A percentile compares a stretch with the other conserved stretches of the same genome.
Conservation (phyloP, 1,284 basidiomycete genomes). For the Cryptococcus hybrid region DNA sequence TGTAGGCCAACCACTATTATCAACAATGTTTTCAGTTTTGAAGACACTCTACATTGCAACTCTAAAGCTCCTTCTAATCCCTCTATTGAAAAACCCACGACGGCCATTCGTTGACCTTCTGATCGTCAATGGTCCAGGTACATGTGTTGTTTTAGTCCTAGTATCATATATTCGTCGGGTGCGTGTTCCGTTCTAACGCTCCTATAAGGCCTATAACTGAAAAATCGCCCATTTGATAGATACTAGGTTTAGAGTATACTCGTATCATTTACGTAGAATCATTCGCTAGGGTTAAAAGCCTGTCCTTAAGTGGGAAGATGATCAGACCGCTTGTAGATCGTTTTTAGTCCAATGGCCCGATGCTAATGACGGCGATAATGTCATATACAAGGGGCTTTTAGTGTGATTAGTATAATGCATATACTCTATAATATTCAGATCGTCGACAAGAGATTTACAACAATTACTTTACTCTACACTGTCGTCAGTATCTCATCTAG, state of each 20-base stretch:
- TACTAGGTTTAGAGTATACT: constrained; percentile 71
- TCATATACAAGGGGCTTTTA: constrained; percentile 18
- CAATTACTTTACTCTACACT: background rate
- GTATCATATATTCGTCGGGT: constrained; percentile 75
- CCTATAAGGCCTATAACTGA: no score
- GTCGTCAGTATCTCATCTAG: constrained; percentile 14
- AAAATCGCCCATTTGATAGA: constrained; percentile 51
- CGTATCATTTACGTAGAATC: constrained; percentile 88
- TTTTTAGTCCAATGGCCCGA: constrained; percentile 86
- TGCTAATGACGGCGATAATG: constrained; percentile 42
- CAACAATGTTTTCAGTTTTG: constrained; percentile 64
- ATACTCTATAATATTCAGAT: background rate
- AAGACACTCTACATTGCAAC: constrained; percentile 50
- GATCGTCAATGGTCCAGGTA: constrained; percentile 93
- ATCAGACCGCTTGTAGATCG: constrained; percentile 78
- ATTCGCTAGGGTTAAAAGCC: constrained; percentile 78
- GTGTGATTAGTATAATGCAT: constrained; percentile 12
- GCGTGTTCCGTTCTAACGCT: constrained; percentile 46
- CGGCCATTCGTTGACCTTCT: constrained; percentile 69
- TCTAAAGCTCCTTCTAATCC: constrained; percentile 53
- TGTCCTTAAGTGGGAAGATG: constrained; percentile 83
- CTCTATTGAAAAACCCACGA: constrained; percentile 46
- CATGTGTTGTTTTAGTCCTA: constrained; percentile 76
- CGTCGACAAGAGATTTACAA: background rate
- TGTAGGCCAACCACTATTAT: constrained; percentile 73